phyloP scores from a whole-genome alignment of 345 rosid genomes.

The Kernera saxatilis region DNA sequence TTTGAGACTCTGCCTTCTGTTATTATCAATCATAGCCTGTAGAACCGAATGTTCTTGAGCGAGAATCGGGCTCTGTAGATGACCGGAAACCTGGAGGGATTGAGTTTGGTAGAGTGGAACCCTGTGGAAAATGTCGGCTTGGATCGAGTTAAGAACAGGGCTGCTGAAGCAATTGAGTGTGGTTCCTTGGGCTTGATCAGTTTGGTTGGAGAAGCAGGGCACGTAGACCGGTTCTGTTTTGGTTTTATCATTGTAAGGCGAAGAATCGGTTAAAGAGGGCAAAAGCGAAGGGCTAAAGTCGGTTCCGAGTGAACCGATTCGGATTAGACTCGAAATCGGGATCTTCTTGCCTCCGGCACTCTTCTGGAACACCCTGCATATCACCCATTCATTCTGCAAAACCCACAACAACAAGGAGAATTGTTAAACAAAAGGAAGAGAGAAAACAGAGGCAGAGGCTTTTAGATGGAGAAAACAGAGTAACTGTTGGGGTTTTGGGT shows the following conservation, averaged over 20 bases:
- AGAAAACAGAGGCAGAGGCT: not conserved
- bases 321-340: slow-evolving; percentile 52
- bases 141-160: slow-evolving; percentile 29
- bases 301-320: slow-evolving; percentile 39
- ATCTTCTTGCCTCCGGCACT: slow-evolving; percentile 63
- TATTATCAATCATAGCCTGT: slow-evolving; percentile 47
- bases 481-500: not conserved
- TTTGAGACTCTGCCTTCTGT: slow-evolving; percentile 40
- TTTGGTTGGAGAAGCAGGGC: slow-evolving; percentile 99
- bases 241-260: slow-evolving; percentile 36
- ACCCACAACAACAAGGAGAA: not conserved
- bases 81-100: slow-evolving; percentile 17
- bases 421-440: not conserved
- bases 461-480: not conserved
- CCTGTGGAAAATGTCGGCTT: slow-evolving; percentile 31
- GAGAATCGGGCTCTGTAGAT: slow-evolving; percentile 32
- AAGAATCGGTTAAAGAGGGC: slow-evolving; percentile 70
- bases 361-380: slow-evolving; percentile 86
- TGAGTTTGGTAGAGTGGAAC: slow-evolving; percentile 38
- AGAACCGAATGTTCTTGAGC: slow-evolving; percentile 49
- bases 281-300: slow-evolving; percentile 43
- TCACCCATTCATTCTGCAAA: slow-evolving; percentile 91
- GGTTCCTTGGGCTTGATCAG: slow-evolving; percentile 35
- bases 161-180: slow-evolving; percentile 35
- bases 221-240: slow-evolving; percentile 58